Evolutionary conservation across 768 basidiomycete species (phyloP), one percentile per base, ranked within the genome.

Genomic region (Rhizopogon roseolus): DNA sequence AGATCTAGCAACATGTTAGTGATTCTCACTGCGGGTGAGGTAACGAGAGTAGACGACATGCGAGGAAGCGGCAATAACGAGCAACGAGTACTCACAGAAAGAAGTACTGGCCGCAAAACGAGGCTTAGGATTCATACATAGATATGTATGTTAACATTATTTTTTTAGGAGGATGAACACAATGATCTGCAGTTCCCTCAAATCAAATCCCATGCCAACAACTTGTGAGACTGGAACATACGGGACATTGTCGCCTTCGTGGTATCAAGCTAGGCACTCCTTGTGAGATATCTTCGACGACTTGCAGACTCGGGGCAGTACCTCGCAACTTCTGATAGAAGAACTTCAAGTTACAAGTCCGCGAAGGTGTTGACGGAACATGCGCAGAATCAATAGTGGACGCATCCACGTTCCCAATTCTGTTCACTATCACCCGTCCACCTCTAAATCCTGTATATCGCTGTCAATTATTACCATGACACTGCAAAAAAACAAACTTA

Each of bases 371-470:
- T 34, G 19, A 36, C 34, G 11, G 34, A 19, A 44, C 43, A n/a
- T 36, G 29, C 10, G 29, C 29, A 9, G 29, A n/a, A n/a, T n/a
- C 29, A 29, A 7, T 7, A 29, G 29, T 29, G 29, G 29, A 9
- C 9, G 17, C 13, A 46, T 13, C 13, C 45, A 36, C 32, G 34
- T 25, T 48, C 5, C 34, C 19, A 22, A 48, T 19, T 48, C 45
- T 48, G 14, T 34, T 16, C 7, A 1, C 8, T 36, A 36, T 16
- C 29, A 36, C 46, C 16, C 16, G 46, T 9, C 14, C 14, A 48
- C 45, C 19, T 48, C 46, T 48, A 48, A 48, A 36, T 48, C 11
- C 34, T 34, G 46, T 36, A 48, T 48, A 48, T 48, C 34, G 46
- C 37, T 36, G 36, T 48, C 8, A 19, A 25, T 17, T 19, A 48